Conservation (phyloP, 2,329 filamentous ascomycete genomes). For the Penicillium sp. region DNA sequence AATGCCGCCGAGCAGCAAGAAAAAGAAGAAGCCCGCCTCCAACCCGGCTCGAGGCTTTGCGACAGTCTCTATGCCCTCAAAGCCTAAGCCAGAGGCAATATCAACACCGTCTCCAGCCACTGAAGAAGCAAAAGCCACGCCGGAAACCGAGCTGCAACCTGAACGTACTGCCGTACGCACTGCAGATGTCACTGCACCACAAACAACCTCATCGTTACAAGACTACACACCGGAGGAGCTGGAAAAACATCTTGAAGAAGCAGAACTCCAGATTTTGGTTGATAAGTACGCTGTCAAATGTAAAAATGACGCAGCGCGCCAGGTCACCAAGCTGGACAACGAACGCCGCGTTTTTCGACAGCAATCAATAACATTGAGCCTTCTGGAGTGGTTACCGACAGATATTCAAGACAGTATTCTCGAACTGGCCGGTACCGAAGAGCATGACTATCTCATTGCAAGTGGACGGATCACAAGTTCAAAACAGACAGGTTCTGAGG, state of each 20-base stretch:
- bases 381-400: conserved; percentile 72
- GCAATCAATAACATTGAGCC: conserved; percentile 73
- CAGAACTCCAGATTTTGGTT: conserved; percentile 83
- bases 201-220: conserved; percentile 41
- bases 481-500: conserved; percentile 58
- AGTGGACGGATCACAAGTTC: conserved; percentile 25
- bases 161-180: conserved; percentile 18
- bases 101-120: conserved; percentile 33
- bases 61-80: conserved; percentile 87
- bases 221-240: conserved; percentile 80
- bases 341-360: conserved; percentile 77
- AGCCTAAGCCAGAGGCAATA: conserved; percentile 56
- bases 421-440: conserved; percentile 53
- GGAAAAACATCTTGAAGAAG: conserved; percentile 81
- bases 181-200: conserved; percentile 14
- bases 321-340: conserved; percentile 74
- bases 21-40: conserved; percentile 85
- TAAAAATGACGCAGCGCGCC: conserved; percentile 73
- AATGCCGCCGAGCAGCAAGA: conserved; percentile 73
- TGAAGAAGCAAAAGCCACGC: conserved; percentile 30
- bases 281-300: conserved; percentile 80
- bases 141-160: conserved; percentile 32
- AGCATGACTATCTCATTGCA: conserved; percentile 37
- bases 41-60: conserved; percentile 92
- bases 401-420: conserved; percentile 77